Evolutionary conservation across 148 eudicot genomes (phyloP).

Genomic region (Fagopyrum esculentum): DNA sequence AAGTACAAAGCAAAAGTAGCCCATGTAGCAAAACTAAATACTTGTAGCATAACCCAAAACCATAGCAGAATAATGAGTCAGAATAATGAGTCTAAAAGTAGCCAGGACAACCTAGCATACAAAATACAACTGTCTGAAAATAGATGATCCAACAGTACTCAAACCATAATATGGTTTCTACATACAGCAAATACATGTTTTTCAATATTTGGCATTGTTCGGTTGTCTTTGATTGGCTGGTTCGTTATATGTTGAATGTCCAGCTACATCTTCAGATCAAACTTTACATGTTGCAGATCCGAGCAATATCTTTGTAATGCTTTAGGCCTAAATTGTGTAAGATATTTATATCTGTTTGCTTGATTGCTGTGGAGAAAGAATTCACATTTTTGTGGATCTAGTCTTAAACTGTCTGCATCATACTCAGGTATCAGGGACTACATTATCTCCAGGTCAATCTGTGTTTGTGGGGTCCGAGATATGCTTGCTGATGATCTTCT

Average conservation of each 20-base stretch:
- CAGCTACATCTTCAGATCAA: background rate
- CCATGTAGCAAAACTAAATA: too few species aligned
- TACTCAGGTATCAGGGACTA: slow-evolving; percentile 77
- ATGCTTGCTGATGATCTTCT: slow-evolving; percentile 79
- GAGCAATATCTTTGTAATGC: background rate
- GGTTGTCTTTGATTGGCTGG: background rate
- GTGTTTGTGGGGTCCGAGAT: slow-evolving; percentile 77
- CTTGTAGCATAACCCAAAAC: too few species aligned
- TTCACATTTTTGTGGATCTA: slow-evolving; percentile 1
- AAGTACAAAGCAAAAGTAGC: too few species aligned
- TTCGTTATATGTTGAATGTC: background rate
- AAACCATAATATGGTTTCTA: background rate
- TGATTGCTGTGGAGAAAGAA: background rate
- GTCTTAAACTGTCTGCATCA: background rate
- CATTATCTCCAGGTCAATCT: slow-evolving; percentile 67
- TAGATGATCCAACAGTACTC: background rate
- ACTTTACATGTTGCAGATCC: background rate
- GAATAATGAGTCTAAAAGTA: too few species aligned
- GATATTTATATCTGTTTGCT: background rate
- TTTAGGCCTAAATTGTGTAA: background rate
- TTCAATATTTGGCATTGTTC: background rate
- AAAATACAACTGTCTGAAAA: too few species aligned
- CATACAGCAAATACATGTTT: background rate
- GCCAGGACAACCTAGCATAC: too few species aligned
- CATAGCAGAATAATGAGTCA: too few species aligned